phyloP scores from a whole-genome alignment of 2,329 filamentous ascomycete species.

The Diaporthe ilicicola region DNA sequence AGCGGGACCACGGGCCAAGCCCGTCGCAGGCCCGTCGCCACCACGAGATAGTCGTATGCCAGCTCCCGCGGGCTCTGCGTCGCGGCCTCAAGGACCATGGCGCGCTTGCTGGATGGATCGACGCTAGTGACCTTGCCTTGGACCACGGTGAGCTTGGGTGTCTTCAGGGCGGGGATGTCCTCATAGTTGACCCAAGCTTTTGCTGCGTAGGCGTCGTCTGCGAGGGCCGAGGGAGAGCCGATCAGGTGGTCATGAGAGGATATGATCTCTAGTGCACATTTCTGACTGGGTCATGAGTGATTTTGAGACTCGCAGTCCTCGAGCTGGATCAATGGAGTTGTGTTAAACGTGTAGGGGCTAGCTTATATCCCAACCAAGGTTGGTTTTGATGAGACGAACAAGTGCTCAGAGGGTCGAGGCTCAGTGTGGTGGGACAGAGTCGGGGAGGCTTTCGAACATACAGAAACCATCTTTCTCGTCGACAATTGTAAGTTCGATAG shows the following conservation, averaged over 20 bases:
- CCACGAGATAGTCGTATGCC: constrained; percentile 79
- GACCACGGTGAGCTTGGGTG: constrained; percentile 68
- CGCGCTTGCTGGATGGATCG: constrained; percentile 66
- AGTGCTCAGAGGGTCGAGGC: background rate
- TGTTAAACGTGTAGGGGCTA: constrained; percentile 6
- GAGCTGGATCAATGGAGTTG: constrained; percentile 1
- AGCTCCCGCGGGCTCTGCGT: constrained; percentile 53
- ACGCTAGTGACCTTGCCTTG: constrained; percentile 71
- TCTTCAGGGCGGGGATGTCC: constrained; percentile 72
- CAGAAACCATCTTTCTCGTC: constrained; percentile 87
- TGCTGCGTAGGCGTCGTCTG: constrained; percentile 67
- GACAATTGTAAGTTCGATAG: constrained; percentile 75
- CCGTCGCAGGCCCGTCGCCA: constrained; percentile 74
- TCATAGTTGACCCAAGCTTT: constrained; percentile 76
- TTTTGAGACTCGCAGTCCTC: too few relatives aligned
- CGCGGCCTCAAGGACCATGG: constrained; percentile 60
- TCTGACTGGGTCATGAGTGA: background rate
- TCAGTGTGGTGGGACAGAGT: background rate
- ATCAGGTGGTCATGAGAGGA: constrained; percentile 76
- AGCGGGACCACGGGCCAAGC: constrained; percentile 79
- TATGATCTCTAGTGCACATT: background rate
- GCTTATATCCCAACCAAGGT: background rate
- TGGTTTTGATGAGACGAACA: background rate
- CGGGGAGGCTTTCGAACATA: constrained; percentile 51
- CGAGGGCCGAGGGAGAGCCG: constrained; percentile 76